Base-by-base conservation (phyloP, 106 monocot genomes). In the Narthecium ossifragum region DNA sequence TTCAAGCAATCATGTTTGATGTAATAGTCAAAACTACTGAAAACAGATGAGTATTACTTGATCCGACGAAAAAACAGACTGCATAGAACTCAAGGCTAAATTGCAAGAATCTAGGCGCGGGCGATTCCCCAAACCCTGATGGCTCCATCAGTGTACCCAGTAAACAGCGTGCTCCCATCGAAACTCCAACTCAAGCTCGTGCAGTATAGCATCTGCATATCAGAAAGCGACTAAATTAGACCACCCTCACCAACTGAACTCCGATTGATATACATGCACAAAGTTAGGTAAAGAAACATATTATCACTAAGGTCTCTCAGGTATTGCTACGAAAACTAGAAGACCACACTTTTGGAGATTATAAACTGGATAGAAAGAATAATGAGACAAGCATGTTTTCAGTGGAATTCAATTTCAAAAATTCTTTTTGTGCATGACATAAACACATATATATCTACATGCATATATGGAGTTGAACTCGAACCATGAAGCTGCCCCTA, bases 131-230 rank as follows among this genome's bases (percentile, higher is more conserved):
- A 77, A 8, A 77, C 76, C 33, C 76, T 65, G 36, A 77, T 77
- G 21, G 66, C 46, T 34, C 76, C 76, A 37, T 77, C 76, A 0
- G 76, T 70, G 70, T 77, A 77, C 4, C 76, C 76, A 26, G 76
- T 61, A 47, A 65, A 77, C 5, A 77, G 65, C 2, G 76, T 77
- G 65, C 76, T 77, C 13, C 76, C 76, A 70, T 77, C 70, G 21
- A 70, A 51, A 60, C 70, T 70, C 76, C 76, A 70, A 11, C 30
- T 66, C 65, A 77, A 66, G 54, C 76, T 77, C 13, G 70, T 65
- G 28, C 76, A 77, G 65, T 70, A 66, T 34, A 77, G 70, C 53
- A 77, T 34, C 76, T 77, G 61, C 31, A 65, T 43, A 36, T 22
- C 26, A 26, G 36, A 27, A 5, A 37, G 9, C 28, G 29, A 55